phyloP scores from a whole-genome alignment of 2,329 filamentous ascomycete species.

The Lachnellula occidentalis region DNA sequence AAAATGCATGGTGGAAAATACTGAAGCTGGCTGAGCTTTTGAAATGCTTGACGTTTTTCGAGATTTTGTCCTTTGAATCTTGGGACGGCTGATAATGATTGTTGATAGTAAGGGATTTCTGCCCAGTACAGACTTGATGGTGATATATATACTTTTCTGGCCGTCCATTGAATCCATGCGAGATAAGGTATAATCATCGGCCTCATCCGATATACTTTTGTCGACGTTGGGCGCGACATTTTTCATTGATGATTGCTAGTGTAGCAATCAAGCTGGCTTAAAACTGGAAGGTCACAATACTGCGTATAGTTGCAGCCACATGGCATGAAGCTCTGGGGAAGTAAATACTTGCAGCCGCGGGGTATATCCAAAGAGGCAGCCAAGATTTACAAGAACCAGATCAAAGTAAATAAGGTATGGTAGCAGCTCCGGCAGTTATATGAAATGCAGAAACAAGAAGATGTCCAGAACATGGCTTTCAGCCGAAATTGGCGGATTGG shows the following conservation, averaged over 20 bases:
- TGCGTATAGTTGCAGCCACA: not conserved
- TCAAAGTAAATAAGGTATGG: not conserved
- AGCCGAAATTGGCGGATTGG: not conserved
- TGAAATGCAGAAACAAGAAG: not conserved
- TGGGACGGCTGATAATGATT: not conserved
- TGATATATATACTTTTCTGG: not conserved
- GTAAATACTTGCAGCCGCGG: not conserved
- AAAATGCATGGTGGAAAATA: slow-evolving; percentile 25
- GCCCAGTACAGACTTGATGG: not conserved
- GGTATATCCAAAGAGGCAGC: not conserved
- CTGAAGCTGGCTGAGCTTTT: not conserved
- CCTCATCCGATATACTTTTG: not conserved
- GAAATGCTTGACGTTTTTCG: not conserved
- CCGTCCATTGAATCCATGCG: not conserved
- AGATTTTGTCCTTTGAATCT: too few species aligned
- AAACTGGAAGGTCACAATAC: slow-evolving; percentile 1
- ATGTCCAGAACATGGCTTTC: not conserved
- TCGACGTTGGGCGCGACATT: not conserved
- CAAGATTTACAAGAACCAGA: not conserved
- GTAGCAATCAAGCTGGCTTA: not conserved
- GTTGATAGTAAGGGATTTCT: not conserved
- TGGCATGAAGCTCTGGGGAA: not conserved
- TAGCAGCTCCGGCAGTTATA: not conserved
- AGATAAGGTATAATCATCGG: not conserved
- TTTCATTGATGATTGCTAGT: not conserved